Evolutionary conservation across 176 grass and related monocot species (phyloP).

Genomic region (Carex kokanica): DNA sequence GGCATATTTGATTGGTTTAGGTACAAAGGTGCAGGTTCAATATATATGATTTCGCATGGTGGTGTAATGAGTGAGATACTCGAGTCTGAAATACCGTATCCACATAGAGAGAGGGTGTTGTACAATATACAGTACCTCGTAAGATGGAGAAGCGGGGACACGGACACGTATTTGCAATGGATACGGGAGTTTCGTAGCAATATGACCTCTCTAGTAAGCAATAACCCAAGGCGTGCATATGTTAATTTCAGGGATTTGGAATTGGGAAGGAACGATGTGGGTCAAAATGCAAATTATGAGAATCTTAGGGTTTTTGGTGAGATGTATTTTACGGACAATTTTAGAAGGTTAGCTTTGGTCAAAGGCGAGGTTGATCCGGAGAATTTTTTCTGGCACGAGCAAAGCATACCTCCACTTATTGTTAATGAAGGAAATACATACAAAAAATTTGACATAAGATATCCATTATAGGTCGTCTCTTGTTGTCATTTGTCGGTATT

Average conservation of each 20-base stretch:
- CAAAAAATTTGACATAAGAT: not conserved
- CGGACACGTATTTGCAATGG: constrained; percentile 35
- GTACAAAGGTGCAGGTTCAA: constrained; percentile 22
- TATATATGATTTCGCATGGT: constrained; percentile 46
- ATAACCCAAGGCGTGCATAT: constrained; percentile 53
- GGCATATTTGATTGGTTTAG: constrained; percentile 34
- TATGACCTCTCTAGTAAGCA: constrained; percentile 39
- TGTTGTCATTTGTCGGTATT: not conserved
- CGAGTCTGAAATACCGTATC: constrained; percentile 41
- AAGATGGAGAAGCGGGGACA: constrained; percentile 17
- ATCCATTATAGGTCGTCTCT: not conserved
- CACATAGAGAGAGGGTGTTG: constrained; percentile 47
- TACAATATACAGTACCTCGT: constrained; percentile 53
- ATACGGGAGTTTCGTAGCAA: constrained; percentile 35
- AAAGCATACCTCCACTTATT: constrained; percentile 45
- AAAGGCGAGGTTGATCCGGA: constrained; percentile 50
- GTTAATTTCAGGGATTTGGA: constrained; percentile 64
- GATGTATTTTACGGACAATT: constrained; percentile 58
- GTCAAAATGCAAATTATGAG: constrained; percentile 22
- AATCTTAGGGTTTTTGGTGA: constrained; percentile 44
- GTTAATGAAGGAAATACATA: no score
- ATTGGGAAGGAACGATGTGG: constrained; percentile 31
- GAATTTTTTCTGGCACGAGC: constrained; percentile 62
- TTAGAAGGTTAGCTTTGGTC: constrained; percentile 41
- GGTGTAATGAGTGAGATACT: constrained; percentile 40